Base-by-base conservation (phyloP, 768 basidiomycete species). In the Gelatoporia subvermispora region DNA sequence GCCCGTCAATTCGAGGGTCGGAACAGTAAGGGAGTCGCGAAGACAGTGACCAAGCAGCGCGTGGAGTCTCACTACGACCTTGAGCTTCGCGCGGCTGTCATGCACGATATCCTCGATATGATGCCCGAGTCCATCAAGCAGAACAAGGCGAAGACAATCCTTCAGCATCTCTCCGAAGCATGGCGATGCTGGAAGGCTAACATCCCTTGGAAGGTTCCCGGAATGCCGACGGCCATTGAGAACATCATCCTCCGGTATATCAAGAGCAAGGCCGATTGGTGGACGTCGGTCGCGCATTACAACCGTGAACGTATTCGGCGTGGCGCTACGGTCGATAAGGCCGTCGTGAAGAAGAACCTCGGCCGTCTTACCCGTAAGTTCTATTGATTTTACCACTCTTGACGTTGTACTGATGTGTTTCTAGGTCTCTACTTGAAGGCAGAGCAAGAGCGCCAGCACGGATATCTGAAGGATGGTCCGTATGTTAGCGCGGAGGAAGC, bases 31-130 rank as follows among this genome's bases (percentile, higher is more conserved):
- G 93, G 93, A 44, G 80, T 94, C 51, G 95, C 95, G 1, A 96
- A 96, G 74, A 98, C 95, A 0, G 95, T 99, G 20, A 99, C 96
- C 21, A 99, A 99, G 70, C 96, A 99, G 70, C 84, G 95, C 60
- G 96, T 98, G 13, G 96, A 99, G 68, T 96, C 93, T 8, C 96
- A 99, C 66, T 98, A 94, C 60, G 96, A 99, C 66, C 77, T 99
- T 31, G 96, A 99, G 65, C 73, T 99, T 38, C 85, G 96, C 46
- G 96, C 96, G 0, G 94, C 96, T 41, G 95, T 99, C 60, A 98
- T 99, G 96, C 95, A 97, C 71, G 95, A 99, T 68, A 98, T 99
- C 58, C 75, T 99, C 58, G 95, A 98, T 73, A 97, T 98, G 95
- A 97, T 98, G 95, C 96, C 96, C 7, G 96, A 98, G 68, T 93